These are phyloP conservation scores for Parietichytrium sp. DNA, from an alignment of 108 stramenopile genomes.

Conservation along the genomic window DNA sequence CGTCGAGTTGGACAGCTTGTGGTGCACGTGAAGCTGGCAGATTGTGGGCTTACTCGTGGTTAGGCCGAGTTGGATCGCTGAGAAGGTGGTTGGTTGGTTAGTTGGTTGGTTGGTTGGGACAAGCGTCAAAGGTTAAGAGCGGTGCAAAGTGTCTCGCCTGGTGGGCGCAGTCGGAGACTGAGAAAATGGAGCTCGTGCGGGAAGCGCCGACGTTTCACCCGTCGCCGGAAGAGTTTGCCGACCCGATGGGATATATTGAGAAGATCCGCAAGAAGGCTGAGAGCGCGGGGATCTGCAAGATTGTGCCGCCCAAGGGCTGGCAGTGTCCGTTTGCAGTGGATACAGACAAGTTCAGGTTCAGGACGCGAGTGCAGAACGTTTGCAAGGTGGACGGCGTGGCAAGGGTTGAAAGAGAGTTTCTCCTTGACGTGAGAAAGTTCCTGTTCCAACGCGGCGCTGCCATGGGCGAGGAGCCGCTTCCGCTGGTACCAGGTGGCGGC, in stretches of 20 bases:
- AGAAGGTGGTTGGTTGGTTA: too few species aligned
- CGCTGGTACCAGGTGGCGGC: background rate
- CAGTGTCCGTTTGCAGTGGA: constrained; percentile 58
- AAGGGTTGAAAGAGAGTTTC: constrained; percentile 13
- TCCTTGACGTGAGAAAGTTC: constrained; percentile 20
- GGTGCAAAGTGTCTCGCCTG: too few species aligned
- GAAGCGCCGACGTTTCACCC: constrained; percentile 40
- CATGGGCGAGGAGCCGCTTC: background rate
- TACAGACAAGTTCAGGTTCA: background rate
- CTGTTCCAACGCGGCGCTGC: background rate
- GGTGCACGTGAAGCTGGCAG: too few species aligned
- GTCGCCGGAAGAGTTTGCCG: constrained; percentile 62
- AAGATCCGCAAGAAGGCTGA: constrained; percentile 80
- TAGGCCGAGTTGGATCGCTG: too few species aligned
- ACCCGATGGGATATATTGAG: constrained; percentile 78
- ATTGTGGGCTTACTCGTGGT: too few species aligned
- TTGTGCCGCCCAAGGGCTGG: constrained; percentile 93
- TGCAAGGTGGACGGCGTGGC: constrained; percentile 42
- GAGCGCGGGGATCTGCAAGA: constrained; percentile 88
- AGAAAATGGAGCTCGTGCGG: constrained; percentile 15
- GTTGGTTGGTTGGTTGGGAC: too few species aligned
- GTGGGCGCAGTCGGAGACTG: too few species aligned
- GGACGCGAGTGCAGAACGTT: constrained; percentile 56
- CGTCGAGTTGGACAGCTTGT: too few species aligned
- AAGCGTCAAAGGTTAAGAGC: too few species aligned